A percentile compares a stretch with the other conserved stretches of the same genome.
Conservation (phyloP, 2,329 filamentous ascomycete species). For the Microsporum canis region DNA sequence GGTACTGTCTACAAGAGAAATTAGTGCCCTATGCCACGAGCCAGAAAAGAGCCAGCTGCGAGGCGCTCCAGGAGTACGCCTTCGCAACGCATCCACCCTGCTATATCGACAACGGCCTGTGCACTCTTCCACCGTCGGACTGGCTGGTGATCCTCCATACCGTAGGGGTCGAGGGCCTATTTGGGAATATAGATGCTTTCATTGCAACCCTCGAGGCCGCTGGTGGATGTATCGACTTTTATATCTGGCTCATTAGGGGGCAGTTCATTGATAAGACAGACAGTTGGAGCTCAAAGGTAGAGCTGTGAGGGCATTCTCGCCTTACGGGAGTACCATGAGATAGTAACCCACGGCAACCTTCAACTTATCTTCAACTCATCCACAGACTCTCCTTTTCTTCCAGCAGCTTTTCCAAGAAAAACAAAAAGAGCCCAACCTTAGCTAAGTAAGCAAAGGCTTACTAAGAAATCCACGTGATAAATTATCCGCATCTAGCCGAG, state of each 20-base stretch:
- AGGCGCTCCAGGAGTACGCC: slow-evolving; percentile 14
- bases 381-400: background rate
- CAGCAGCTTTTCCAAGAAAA: too few species aligned
- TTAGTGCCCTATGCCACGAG: slow-evolving; percentile 17
- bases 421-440: background rate
- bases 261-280: background rate
- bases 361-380: background rate
- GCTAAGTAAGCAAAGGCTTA: background rate
- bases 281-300: background rate
- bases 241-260: slow-evolving; percentile 7
- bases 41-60: slow-evolving; percentile 12
- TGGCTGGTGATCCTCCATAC: slow-evolving; percentile 17
- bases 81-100: slow-evolving; percentile 18
- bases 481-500: slow-evolving; percentile 1
- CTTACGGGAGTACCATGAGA: too few species aligned
- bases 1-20: slow-evolving; percentile 21
- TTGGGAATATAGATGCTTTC: slow-evolving; percentile 5
- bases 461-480: background rate
- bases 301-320: background rate
- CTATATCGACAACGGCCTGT: slow-evolving; percentile 18
- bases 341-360: background rate
- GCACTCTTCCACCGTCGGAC: slow-evolving; percentile 15
- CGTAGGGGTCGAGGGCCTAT: slow-evolving; percentile 5
- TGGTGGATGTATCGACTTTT: slow-evolving; percentile 8
- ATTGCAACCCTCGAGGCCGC: slow-evolving; percentile 6